Conservation (phyloP, 2,329 filamentous ascomycete species). For the Cordyceps farinosa region DNA sequence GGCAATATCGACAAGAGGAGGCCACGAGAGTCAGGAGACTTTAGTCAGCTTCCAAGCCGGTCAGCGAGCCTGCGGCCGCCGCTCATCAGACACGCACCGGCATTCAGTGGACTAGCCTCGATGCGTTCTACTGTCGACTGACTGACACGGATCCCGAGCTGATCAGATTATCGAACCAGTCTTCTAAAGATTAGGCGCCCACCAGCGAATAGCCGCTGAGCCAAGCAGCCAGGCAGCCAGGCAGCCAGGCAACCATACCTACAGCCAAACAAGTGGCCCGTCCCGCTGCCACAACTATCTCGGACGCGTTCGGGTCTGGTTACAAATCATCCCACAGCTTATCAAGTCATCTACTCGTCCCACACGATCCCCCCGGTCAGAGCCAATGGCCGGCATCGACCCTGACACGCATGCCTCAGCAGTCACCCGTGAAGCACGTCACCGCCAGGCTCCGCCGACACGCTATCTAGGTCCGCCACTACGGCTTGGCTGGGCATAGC, state of each 20-base stretch:
- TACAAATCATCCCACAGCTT: neutral
- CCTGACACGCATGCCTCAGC: neutral
- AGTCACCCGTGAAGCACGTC: slow-evolving; percentile 6
- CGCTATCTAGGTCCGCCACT: neutral
- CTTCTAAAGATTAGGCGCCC: no score
- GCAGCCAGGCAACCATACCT: no score
- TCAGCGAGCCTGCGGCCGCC: neutral
- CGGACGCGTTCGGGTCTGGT: neutral
- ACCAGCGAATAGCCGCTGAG: no score
- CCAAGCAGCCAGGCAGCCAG: no score
- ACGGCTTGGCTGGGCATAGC: slow-evolving; percentile 10
- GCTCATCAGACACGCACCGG: neutral
- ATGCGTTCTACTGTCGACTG: neutral
- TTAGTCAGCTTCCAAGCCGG: neutral
- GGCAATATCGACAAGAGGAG: neutral
- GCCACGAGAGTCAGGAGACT: neutral
- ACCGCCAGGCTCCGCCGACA: slow-evolving; percentile 5
- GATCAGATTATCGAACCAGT: neutral
- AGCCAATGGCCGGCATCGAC: slow-evolving; percentile 10
- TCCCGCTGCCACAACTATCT: neutral
- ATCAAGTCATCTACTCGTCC: neutral
- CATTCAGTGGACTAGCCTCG: neutral
- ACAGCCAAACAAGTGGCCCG: neutral
- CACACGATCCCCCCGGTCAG: neutral
- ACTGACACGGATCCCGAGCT: neutral